Evolutionary conservation across 768 basidiomycete species (phyloP).

Genomic region (Pleurotus platypus): DNA sequence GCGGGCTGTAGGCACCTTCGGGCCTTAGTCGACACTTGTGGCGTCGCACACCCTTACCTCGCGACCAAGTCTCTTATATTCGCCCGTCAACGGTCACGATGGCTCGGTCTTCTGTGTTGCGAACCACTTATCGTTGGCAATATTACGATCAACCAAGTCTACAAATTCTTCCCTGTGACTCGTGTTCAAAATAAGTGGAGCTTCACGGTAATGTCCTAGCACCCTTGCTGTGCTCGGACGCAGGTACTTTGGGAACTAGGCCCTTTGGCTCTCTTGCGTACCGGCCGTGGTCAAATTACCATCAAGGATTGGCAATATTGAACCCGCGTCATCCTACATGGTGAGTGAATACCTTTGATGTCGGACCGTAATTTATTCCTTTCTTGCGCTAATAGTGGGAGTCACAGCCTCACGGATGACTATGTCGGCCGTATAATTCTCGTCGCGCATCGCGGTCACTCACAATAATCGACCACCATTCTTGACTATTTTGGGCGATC

Average conservation of each 20-base stretch:
- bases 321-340: not conserved
- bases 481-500: not conserved
- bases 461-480: not conserved
- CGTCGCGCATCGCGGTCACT: not conserved
- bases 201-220: not conserved
- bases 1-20: not conserved
- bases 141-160: too few species aligned
- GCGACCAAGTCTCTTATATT: not conserved
- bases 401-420: too few species aligned
- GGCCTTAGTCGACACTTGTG: slow-evolving; percentile 7
- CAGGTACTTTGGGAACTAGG: not conserved
- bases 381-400: not conserved
- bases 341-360: not conserved
- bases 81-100: not conserved
- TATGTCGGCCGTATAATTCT: too few species aligned
- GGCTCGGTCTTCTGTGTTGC: not conserved
- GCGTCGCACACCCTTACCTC: not conserved
- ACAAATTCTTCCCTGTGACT: not conserved
- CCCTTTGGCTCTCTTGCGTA: not conserved
- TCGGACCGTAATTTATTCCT: not conserved
- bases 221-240: slow-evolving; percentile 8
- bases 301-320: not conserved
- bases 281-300: not conserved
- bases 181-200: not conserved
- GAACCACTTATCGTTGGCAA: too few species aligned